Evolutionary conservation across 768 basidiomycete genomes (phyloP), one percentile per base, ranked within the genome.

Genomic region (Daedaleopsis sinensis): DNA sequence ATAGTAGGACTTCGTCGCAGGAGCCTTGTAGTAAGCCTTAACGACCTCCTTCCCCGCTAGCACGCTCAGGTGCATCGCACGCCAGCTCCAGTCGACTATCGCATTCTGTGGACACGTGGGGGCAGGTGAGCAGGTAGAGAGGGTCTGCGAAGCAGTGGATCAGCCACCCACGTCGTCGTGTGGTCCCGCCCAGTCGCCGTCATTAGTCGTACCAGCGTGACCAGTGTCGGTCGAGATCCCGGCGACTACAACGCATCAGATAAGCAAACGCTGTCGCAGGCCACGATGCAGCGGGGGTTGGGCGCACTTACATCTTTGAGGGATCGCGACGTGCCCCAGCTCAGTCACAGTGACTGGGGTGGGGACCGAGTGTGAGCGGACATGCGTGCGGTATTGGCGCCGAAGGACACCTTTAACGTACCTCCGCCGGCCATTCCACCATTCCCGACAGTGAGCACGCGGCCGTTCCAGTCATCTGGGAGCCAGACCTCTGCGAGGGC

Each of bases 391-490:
- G 16, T 38, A 38, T n/a, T n/a, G 27, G 27, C 27, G 27, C 27
- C 27, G 39, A 42, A 42, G 39, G 18, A 42, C 18, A 12, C 11
- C 18, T 18, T 12, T 23, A 19, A 61, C 67, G 12, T 47, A 70
- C 69, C 67, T 59, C 72, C 71, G 5, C 72, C 71, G 46, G 64
- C 65, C 15, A 71, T 57, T 4, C 73, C 73, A 42, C 70, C 71
- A 46, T 73, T 73, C 7, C 73, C 73, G 7, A 71, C 48, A 12
- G 65, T 68, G 21, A 74, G 60, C 39, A 72, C 67, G 2, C 73
- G 67, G 9, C 70, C 70, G 47, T 72, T 71, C 72, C 71, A 74
- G 4, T 62, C 60, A 38, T 70, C 68, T 15, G 73, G 73, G n/a
- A 74, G 68, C 73, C 73, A 74, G 6, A 70, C 67, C 46, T 73